phyloP scores from a whole-genome alignment of 177 flowering plant genomes.

The Tripterygium wilfordii region DNA sequence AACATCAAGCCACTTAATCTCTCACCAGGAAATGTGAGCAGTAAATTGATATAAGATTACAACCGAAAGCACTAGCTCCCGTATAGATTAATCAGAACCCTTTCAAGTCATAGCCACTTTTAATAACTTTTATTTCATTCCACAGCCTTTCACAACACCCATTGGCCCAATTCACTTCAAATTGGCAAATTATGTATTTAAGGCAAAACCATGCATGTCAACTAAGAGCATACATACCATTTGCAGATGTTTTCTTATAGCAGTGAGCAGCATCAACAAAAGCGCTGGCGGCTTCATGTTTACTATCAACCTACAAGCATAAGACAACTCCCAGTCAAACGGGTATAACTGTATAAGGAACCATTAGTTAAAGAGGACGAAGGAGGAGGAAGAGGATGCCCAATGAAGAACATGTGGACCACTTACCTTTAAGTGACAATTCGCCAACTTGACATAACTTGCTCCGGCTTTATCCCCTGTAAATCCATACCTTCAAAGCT shows the following conservation, averaged over 20 bases:
- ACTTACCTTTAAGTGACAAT: constrained; percentile 71
- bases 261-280: constrained; percentile 83
- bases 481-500: constrained; percentile 7
- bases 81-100: too few relatives aligned
- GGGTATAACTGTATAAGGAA: not conserved
- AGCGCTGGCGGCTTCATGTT: constrained; percentile 87
- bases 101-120: too few relatives aligned
- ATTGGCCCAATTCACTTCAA: not conserved
- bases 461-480: constrained; percentile 92
- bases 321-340: constrained; percentile 2
- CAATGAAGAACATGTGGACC: not conserved
- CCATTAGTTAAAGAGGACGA: not conserved
- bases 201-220: not conserved
- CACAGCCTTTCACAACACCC: too few relatives aligned
- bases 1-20: too few relatives aligned
- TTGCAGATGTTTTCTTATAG: constrained; percentile 61
- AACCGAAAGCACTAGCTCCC: too few relatives aligned
- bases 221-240: constrained; percentile 30
- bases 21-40: too few relatives aligned
- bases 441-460: constrained; percentile 61
- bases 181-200: too few relatives aligned
- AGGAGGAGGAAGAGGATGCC: not conserved
- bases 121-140: too few relatives aligned
- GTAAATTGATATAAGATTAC: too few relatives aligned
- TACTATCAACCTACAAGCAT: constrained; percentile 66